Evolutionary conservation across 306 rosid species (phyloP), one percentile per base, ranked within the genome.

Genomic region (Erythrophleum fordii): DNA sequence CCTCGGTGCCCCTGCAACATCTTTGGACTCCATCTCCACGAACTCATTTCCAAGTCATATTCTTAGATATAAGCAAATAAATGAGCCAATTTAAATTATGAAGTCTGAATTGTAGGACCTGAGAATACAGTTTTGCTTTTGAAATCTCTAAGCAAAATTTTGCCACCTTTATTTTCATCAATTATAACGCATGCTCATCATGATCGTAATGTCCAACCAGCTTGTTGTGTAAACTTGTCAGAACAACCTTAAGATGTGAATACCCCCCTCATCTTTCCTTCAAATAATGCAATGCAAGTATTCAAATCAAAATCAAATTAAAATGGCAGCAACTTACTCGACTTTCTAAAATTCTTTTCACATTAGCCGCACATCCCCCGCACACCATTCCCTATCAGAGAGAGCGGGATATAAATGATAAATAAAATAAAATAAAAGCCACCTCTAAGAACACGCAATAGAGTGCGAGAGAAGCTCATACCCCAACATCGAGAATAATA

Each of bases 311-410:
- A 58, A 65, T 53, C 68, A 61, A 80, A 77, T 69, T 41, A 53
- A 74, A 60, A 51, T 25, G 42, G 56, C 2, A 83, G 44, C 37
- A 79, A 77, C 91, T 82, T 82, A 93, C 99, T 85, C 84, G 97
- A 85, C 86, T 89, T 84, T 92, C 98, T 23, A 94, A 86, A 69
- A 94, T 92, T 85, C 94, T 90, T 86, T 94, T 90, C 82, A 94
- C 98, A 81, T 86, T 92, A 4, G 97, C 93, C 0, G 97, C 94
- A 83, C 98, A 94, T 26, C 98, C 98, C 17, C 92, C 96, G 25
- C 98, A 94, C 9, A 82, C 83, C 94, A 90, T 90, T 73, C 92
- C 94, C 92, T 88, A 49, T 66, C 81, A 78, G 5, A 45, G 14
- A 60, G 18, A 74, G 35, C 76, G 65, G 44, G 58, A 49, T 29